These are phyloP conservation scores for Phtheirospermum japonicum DNA, from an alignment of 257 asterid species.

Conservation along the genomic window DNA sequence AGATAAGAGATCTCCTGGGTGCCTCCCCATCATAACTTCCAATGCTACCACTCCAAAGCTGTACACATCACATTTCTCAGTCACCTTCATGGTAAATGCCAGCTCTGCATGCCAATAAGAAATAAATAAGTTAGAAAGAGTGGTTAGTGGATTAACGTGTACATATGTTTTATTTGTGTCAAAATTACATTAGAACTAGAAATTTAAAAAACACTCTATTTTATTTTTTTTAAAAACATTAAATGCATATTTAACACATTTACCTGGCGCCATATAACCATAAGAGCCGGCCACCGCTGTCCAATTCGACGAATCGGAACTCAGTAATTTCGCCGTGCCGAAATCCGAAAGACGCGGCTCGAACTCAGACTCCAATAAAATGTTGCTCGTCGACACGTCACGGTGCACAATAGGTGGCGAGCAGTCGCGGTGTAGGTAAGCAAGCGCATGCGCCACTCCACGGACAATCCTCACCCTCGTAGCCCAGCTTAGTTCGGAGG, in stretches of 20 bases:
- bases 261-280: conserved; percentile 99
- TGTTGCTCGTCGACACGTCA: conserved; percentile 68
- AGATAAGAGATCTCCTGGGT: conserved; percentile 77
- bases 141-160: no score
- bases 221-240: no score
- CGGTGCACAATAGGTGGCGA: conserved; percentile 83
- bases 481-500: conserved; percentile 58
- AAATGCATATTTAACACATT: no score
- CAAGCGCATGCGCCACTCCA: conserved; percentile 92
- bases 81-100: conserved; percentile 72
- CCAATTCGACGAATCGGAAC: conserved; percentile 68
- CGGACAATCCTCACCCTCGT: conserved; percentile 61
- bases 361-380: conserved; percentile 62
- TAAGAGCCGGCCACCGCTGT: conserved; percentile 86
- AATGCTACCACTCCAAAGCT: conserved; percentile 92
- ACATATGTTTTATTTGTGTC: no score
- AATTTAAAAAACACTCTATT: no score
- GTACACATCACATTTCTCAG: conserved; percentile 84
- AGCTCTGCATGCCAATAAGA: conserved; percentile 47
- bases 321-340: conserved; percentile 76
- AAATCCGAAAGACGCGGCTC: conserved; percentile 89
- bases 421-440: conserved; percentile 95
- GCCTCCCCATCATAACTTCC: conserved; percentile 86
- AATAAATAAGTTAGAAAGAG: neutral
- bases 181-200: no score